Evolutionary conservation across 2,329 filamentous ascomycete species (phyloP).

Genomic region (Fusarium xyrophilum): DNA sequence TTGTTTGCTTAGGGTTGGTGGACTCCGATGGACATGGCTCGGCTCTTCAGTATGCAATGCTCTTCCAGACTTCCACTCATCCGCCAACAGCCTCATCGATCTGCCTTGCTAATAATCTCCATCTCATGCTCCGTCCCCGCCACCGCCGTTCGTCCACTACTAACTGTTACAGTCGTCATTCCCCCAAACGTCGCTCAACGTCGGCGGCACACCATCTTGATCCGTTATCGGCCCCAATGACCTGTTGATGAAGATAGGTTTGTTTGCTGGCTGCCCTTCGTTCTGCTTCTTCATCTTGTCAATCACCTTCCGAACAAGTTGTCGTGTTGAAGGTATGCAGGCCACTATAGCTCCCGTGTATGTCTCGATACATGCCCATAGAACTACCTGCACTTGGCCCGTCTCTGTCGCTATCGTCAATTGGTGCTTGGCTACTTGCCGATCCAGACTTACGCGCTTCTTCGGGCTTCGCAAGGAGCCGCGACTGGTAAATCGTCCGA

Average conservation of each 20-base stretch:
- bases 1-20: not conserved
- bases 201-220: not conserved
- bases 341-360: constrained; percentile 9
- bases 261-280: accelerated
- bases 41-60: not conserved
- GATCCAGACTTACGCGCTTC: not conserved
- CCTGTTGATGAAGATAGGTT: not conserved
- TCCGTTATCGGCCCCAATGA: not conserved
- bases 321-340: not conserved
- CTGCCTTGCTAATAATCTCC: not conserved
- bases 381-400: accelerated
- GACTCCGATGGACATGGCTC: not conserved
- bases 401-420: not conserved
- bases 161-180: not conserved
- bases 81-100: not conserved
- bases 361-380: not conserved
- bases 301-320: not conserved
- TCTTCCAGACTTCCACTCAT: not conserved
- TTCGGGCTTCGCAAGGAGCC: accelerated
- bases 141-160: not conserved
- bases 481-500: accelerated
- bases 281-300: not conserved
- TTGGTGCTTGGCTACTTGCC: too few relatives aligned
- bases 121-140: not conserved
- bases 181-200: not conserved